Conservation (phyloP, 148 eudicot genomes). For the Amaranthus cruentus region DNA sequence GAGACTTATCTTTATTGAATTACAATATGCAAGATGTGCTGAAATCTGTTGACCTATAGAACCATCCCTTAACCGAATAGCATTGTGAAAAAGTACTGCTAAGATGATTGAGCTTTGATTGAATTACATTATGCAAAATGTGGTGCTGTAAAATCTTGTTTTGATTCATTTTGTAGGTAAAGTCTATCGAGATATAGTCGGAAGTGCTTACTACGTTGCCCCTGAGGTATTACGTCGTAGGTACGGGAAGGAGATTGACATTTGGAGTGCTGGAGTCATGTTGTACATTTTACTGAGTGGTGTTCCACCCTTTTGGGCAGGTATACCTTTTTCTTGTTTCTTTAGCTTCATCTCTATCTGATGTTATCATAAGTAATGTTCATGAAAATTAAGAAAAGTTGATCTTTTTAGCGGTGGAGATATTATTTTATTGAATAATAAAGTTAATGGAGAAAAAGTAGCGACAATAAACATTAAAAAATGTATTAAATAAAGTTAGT, state of each 20-base stretch:
- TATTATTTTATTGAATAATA: background rate
- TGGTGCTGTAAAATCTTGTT: background rate
- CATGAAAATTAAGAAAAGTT: too few species aligned
- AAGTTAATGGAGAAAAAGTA: too few species aligned
- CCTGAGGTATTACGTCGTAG: conserved; percentile 12
- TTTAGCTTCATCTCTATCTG: background rate
- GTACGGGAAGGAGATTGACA: conserved; percentile 19
- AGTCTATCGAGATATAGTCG: conserved; percentile 15
- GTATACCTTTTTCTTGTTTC: background rate
- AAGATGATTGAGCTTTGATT: background rate
- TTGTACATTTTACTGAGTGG: background rate
- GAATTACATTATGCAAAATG: background rate
- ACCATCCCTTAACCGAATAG: too few species aligned
- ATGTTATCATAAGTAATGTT: background rate
- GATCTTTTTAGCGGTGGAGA: too few species aligned
- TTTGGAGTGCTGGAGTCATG: conserved; percentile 23
- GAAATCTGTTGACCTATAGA: too few species aligned
- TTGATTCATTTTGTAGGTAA: background rate
- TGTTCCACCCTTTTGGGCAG: conserved; percentile 23
- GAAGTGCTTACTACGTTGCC: background rate
- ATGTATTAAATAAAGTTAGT: too few species aligned
- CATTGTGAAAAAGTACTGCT: background rate
- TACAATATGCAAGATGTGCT: too few species aligned
- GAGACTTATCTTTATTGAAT: too few species aligned
- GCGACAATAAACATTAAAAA: too few species aligned